phyloP scores from a whole-genome alignment of 306 rosid genomes.

The Fagus sylvatica region DNA sequence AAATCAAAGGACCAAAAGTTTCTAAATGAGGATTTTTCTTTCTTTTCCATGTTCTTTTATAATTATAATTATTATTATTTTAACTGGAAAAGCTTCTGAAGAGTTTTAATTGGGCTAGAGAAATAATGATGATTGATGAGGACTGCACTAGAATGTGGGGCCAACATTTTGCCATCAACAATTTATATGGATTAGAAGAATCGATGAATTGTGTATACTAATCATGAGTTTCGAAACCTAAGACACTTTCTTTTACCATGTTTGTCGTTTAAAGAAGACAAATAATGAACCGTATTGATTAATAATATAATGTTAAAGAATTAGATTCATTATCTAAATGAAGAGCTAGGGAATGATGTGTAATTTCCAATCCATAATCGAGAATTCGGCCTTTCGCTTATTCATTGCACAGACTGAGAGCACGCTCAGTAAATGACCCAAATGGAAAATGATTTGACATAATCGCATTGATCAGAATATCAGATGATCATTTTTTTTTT shows the following conservation, averaged over 20 bases:
- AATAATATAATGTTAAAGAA: slow-evolving; percentile 25
- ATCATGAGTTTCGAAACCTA: slow-evolving; percentile 43
- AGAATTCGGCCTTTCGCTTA: neutral
- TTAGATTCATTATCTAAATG: slow-evolving; percentile 27
- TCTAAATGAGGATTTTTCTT: neutral
- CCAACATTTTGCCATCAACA: slow-evolving; percentile 3
- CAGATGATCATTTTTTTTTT: too few relatives aligned
- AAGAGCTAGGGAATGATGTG: slow-evolving; percentile 2
- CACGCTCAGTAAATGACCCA: slow-evolving; percentile 12
- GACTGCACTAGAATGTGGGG: slow-evolving; percentile 8
- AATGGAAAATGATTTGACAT: neutral
- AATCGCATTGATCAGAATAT: slow-evolving; percentile 2
- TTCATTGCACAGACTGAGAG: neutral
- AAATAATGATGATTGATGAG: slow-evolving; percentile 23
- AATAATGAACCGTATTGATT: slow-evolving; percentile 35
- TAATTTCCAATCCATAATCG: neutral
- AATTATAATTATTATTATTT: neutral
- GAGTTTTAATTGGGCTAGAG: neutral
- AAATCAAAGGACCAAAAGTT: slow-evolving; percentile 23
- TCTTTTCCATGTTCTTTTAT: neutral
- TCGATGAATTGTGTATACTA: slow-evolving; percentile 18
- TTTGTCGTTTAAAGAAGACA: slow-evolving; percentile 54
- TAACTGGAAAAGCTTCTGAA: neutral
- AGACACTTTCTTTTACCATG: slow-evolving; percentile 53
- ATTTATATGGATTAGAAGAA: neutral